A percentile compares a stretch with the other conserved stretches of the same genome.
These are phyloP conservation scores for Cardamine resedifolia DNA, from an alignment of 345 rosid species.

Conservation along the genomic window DNA sequence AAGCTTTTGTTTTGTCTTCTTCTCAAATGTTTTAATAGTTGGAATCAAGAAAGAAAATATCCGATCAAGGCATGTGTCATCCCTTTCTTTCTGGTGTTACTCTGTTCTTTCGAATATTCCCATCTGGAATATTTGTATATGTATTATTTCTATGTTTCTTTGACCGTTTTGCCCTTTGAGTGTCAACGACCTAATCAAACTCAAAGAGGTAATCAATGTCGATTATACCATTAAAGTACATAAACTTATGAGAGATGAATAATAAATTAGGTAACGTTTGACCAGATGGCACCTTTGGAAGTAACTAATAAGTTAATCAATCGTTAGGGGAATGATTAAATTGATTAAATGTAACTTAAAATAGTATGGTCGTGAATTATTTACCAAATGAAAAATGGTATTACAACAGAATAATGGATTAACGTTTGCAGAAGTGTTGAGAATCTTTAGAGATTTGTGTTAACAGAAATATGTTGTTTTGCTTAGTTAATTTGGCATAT, in stretches of 20 bases:
- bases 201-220: slow-evolving; percentile 14
- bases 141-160: slow-evolving; percentile 2
- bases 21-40: neutral
- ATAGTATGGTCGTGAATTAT: neutral
- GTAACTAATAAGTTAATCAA: neutral
- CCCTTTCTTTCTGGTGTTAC: slow-evolving; percentile 28
- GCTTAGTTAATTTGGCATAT: too few relatives aligned
- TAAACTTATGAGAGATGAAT: neutral
- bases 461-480: too few relatives aligned
- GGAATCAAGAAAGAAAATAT: slow-evolving; percentile 22
- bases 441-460: too few relatives aligned
- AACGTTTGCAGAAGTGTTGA: too few relatives aligned
- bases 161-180: neutral
- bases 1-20: slow-evolving; percentile 18
- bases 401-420: too few relatives aligned
- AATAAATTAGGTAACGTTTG: neutral
- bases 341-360: neutral
- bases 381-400: neutral
- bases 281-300: neutral
- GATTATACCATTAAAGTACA: neutral
- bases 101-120: slow-evolving; percentile 38
- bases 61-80: slow-evolving; percentile 32
- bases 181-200: slow-evolving; percentile 40
- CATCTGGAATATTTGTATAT: slow-evolving; percentile 25
- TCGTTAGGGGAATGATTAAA: neutral